Evolutionary conservation across 2,329 filamentous ascomycete genomes (phyloP), one percentile per base, ranked within the genome.

Genomic region (Venturiaceae sp.): DNA sequence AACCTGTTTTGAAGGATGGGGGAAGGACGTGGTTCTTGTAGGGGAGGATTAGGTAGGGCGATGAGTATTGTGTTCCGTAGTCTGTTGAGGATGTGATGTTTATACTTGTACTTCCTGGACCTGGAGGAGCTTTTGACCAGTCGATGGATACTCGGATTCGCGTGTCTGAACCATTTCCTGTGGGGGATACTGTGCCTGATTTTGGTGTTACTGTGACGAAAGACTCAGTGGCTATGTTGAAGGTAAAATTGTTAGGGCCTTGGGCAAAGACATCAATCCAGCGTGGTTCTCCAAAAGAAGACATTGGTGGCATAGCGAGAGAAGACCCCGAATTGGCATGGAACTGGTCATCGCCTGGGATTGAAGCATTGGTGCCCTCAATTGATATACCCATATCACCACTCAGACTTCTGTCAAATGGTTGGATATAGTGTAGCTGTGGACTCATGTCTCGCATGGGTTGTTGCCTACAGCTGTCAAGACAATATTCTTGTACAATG

Each of bases 391-490:
- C 83, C 58, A 89, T 74, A 57, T 84, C 77, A 7, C 86, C 86
- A 0, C 81, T 79, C 5, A 87, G 72, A 5, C 80, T 79, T 13
- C 77, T 77, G 56, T 85, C 81, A 1, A 75, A 71, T 2, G 75
- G 76, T 66, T 85, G 82, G 1, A 85, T 81, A 62, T 81, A 85
- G 5, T 77, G 72, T 62, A 87, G 75, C 7, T 81, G 78, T 0
- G 85, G 84, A 1, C 86, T 77, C 0, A 80, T 79, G 66, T 89
- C 86, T 34, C 84, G 76, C 85, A 88, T 88, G 1, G 86, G 84
- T 67, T 88, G 85, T 69, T 89, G 86, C 85, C 85, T 71, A 82
- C 68, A 77, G 36, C 2, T 6, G 19, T 21, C 33, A 3, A 50
- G 26, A 11, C 5, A 36, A 2, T n/a, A 6, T 5, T 21, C 4